A percentile compares a stretch with the other conserved stretches of the same genome.
Evolutionary conservation across 176 grass and related monocot species (phyloP).

Genomic region (Calamus simplicifolius): DNA sequence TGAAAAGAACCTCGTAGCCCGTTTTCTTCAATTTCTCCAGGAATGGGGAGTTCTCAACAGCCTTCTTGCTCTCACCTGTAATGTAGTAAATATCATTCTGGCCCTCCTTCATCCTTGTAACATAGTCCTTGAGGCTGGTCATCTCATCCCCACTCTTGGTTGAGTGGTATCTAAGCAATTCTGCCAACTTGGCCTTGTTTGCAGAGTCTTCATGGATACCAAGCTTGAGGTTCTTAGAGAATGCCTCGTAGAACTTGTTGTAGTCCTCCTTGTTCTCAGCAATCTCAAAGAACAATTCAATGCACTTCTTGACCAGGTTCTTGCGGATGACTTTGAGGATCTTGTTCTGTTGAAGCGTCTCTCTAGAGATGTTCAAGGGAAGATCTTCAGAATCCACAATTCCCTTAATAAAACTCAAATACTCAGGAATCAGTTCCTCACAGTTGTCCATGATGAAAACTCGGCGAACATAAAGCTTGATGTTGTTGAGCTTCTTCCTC

Average conservation of each 20-base stretch:
- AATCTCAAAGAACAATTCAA: background rate
- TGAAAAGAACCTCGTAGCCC: slow-evolving; percentile 4
- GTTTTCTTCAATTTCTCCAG: background rate
- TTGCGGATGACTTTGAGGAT: slow-evolving; percentile 9
- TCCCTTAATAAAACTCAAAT: background rate
- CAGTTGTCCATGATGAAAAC: slow-evolving; percentile 12
- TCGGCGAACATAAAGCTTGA: slow-evolving; percentile 7
- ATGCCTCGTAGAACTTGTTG: slow-evolving; percentile 6
- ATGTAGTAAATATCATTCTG: slow-evolving; percentile 7
- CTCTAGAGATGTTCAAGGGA: slow-evolving; percentile 3
- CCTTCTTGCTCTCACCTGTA: background rate
- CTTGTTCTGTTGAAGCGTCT: slow-evolving; percentile 6
- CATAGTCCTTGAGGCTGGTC: slow-evolving; percentile 10
- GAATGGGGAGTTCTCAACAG: slow-evolving; percentile 7
- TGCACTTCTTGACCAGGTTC: slow-evolving; percentile 8
- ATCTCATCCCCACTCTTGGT: slow-evolving; percentile 9
- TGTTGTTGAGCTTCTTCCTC: slow-evolving; percentile 1
- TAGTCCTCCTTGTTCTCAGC: slow-evolving; percentile 10
- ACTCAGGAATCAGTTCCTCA: slow-evolving; percentile 3
- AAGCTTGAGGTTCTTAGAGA: slow-evolving; percentile 7
- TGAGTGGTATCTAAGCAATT: slow-evolving; percentile 8
- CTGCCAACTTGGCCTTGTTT: background rate
- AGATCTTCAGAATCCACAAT: slow-evolving; percentile 6
- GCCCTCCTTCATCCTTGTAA: slow-evolving; percentile 6
- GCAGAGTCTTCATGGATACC: slow-evolving; percentile 1